Evolutionary conservation across 768 basidiomycete species (phyloP).

Genomic region (Collybia sp.): DNA sequence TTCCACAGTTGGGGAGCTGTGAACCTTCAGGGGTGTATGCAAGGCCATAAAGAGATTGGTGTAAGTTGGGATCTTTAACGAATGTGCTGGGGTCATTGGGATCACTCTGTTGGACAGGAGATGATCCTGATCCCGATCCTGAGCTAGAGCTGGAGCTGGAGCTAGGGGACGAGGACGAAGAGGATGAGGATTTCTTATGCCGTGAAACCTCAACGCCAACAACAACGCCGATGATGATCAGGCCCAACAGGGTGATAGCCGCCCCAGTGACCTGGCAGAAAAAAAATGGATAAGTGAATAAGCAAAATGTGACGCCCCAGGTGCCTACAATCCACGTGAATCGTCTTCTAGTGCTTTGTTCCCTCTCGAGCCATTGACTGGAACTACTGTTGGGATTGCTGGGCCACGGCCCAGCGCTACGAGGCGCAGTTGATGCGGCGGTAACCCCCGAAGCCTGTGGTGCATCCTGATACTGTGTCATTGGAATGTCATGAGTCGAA

Average conservation of each 20-base stretch:
- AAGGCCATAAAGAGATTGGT: conserved; percentile 78
- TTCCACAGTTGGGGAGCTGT: conserved; percentile 69
- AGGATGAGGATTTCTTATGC: conserved; percentile 20
- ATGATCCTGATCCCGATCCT: neutral
- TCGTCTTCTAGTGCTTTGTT: conserved; percentile 8
- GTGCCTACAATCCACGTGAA: conserved; percentile 16
- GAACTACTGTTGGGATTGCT: neutral
- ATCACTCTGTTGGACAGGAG: conserved; percentile 21
- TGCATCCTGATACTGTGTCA: too few species aligned
- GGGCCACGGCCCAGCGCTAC: too few species aligned
- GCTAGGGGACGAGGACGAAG: conserved; percentile 7
- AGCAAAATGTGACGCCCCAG: neutral
- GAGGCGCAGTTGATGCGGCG: too few species aligned
- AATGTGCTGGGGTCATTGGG: conserved; percentile 77
- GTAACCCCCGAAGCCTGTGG: too few species aligned
- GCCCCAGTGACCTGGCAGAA: conserved; percentile 43
- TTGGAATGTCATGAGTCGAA: too few species aligned
- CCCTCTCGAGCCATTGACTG: conserved; percentile 13
- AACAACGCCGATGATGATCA: conserved; percentile 47
- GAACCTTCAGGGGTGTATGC: conserved; percentile 82
- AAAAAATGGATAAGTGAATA: neutral
- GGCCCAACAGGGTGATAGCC: conserved; percentile 22
- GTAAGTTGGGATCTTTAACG: conserved; percentile 58
- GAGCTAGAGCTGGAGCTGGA: neutral
- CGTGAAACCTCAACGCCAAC: conserved; percentile 52